phyloP scores from a whole-genome alignment of 192 early-diverging fungal species.

The Podochytrium sp. region DNA sequence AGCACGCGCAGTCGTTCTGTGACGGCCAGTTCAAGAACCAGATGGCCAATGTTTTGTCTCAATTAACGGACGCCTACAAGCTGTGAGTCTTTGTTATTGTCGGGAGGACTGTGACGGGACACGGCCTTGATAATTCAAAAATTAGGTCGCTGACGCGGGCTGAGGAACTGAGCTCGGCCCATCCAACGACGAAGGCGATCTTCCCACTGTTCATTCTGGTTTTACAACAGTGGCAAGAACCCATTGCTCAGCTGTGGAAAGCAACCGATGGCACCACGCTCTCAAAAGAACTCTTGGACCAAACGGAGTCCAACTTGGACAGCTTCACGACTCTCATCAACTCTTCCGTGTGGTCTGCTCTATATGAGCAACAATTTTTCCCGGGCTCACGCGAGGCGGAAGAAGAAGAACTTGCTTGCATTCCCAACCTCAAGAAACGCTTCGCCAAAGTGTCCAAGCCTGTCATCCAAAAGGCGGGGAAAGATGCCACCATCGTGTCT shows the following conservation, averaged over 20 bases:
- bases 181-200: constrained; percentile 20
- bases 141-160: background rate
- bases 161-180: background rate
- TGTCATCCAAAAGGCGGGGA: constrained; percentile 3
- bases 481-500: constrained; percentile 25
- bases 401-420: constrained; percentile 34
- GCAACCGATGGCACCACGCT: constrained; percentile 1
- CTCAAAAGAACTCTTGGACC: constrained; percentile 10
- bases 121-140: background rate
- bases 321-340: constrained; percentile 39
- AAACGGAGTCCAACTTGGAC: constrained; percentile 31
- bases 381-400: constrained; percentile 40
- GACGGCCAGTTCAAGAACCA: constrained; percentile 30
- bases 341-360: constrained; percentile 32
- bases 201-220: constrained; percentile 47
- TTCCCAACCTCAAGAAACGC: constrained; percentile 34
- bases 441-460: constrained; percentile 27
- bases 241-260: constrained; percentile 25
- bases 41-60: constrained; percentile 37
- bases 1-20: constrained; percentile 34
- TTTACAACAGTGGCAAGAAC: constrained; percentile 40
- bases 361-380: constrained; percentile 42
- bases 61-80: constrained; percentile 41
- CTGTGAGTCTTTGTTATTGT: constrained; percentile 28
- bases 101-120: no score